Evolutionary conservation across 2,329 filamentous ascomycete species (phyloP).

Genomic region (Colletotrichum falcatum): DNA sequence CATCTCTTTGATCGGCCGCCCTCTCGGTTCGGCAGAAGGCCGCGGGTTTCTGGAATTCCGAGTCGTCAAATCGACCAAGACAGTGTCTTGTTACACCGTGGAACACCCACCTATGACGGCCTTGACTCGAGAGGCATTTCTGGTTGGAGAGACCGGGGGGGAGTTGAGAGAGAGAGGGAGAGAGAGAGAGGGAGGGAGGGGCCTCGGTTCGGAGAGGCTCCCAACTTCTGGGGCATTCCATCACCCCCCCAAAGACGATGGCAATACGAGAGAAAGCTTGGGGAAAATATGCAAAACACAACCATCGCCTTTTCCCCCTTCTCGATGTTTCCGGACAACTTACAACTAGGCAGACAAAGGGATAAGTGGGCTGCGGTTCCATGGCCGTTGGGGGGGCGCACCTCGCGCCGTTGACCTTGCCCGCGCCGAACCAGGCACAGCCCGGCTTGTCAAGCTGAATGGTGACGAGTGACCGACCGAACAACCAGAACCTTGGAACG

Average conservation of each 20-base stretch:
- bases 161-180: too few species aligned
- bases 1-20: constrained; percentile 1
- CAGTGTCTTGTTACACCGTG: constrained; percentile 34
- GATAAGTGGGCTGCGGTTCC: too few species aligned
- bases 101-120: constrained; percentile 23
- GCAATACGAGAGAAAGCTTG: neutral
- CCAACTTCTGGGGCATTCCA: neutral
- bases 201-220: neutral
- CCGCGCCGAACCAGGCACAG: constrained; percentile 22
- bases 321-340: neutral
- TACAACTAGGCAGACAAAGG: too few species aligned
- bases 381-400: neutral
- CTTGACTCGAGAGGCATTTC: neutral
- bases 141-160: neutral
- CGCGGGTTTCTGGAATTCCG: constrained; percentile 4
- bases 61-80: constrained; percentile 13
- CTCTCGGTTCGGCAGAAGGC: neutral
- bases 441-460: constrained; percentile 12
- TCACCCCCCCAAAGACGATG: neutral
- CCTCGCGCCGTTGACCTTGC: neutral
- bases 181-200: neutral
- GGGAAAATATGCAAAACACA: neutral
- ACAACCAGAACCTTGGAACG: neutral
- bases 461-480: neutral
- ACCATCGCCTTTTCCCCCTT: neutral